These are phyloP conservation scores for Hirsutella rhossiliensis DNA, from an alignment of 2,329 filamentous ascomycete genomes.

Conservation along the genomic window DNA sequence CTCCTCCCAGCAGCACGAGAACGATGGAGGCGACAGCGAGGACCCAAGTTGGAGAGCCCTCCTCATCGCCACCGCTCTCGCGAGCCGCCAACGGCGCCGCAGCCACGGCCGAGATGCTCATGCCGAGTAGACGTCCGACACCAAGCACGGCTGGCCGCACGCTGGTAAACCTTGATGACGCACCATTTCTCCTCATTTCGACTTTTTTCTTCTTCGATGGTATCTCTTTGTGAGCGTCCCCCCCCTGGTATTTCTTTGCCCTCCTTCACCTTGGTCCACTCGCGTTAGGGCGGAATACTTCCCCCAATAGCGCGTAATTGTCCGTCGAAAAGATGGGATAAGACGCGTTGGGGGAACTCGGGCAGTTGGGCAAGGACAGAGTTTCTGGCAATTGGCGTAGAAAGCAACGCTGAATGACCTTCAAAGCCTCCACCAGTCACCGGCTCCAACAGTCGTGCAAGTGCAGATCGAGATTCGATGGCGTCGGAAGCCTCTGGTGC, in stretches of 20 bases:
- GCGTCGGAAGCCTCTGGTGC: neutral
- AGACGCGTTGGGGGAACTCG: too few species aligned
- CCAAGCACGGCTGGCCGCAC: constrained; percentile 38
- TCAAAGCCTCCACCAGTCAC: too few species aligned
- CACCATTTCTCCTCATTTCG: constrained; percentile 14
- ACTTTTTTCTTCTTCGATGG: neutral
- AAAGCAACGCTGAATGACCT: too few species aligned
- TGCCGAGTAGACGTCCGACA: constrained; percentile 36
- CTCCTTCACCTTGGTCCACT: neutral
- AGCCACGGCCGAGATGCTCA: constrained; percentile 34
- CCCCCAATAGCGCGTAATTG: too few species aligned
- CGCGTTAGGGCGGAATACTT: too few species aligned
- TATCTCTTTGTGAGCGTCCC: neutral
- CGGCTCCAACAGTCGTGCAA: neutral
- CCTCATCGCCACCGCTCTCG: constrained; percentile 32
- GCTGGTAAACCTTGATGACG: constrained; percentile 22
- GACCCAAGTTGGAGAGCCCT: constrained; percentile 67
- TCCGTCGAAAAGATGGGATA: too few species aligned
- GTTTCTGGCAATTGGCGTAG: too few species aligned
- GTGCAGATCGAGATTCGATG: neutral
- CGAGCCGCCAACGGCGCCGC: constrained; percentile 29
- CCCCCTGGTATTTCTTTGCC: neutral
- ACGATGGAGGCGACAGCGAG: constrained; percentile 68
- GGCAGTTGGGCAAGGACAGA: too few species aligned
- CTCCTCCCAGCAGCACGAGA: constrained; percentile 78